Conservation (phyloP, 176 grass and related monocot genomes). For the Cymbopogon citratus region DNA sequence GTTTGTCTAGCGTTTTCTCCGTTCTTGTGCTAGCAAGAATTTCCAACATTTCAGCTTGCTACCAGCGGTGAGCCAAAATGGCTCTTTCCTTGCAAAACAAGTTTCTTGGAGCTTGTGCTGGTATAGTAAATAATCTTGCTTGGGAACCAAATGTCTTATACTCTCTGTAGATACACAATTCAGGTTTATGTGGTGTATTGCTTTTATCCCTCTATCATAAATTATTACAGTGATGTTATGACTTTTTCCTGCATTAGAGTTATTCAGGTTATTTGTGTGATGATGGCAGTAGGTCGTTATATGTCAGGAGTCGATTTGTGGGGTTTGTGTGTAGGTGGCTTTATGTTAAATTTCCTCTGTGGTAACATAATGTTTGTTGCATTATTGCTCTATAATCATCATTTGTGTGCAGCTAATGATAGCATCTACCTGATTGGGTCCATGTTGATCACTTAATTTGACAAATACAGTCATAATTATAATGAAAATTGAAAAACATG, state of each 20-base stretch:
- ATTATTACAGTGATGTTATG: slow-evolving; percentile 2
- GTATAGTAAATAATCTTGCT: too few species aligned
- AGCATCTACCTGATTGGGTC: neutral
- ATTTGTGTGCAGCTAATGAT: neutral
- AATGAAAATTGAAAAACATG: neutral
- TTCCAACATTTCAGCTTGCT: too few species aligned
- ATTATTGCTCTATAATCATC: neutral
- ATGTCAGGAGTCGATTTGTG: neutral
- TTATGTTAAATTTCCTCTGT: neutral
- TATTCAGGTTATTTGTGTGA: neutral
- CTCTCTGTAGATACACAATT: neutral
- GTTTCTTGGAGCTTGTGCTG: too few species aligned
- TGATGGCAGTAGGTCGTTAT: neutral
- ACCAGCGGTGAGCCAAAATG: too few species aligned
- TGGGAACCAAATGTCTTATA: too few species aligned
- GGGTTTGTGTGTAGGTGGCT: neutral
- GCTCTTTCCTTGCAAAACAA: too few species aligned
- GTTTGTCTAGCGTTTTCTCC: too few species aligned
- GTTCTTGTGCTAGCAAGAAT: too few species aligned
- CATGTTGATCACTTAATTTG: neutral
- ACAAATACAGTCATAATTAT: neutral
- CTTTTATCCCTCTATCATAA: neutral
- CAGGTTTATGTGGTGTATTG: neutral
- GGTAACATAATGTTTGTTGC: neutral
- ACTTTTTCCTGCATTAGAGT: neutral